Base-by-base conservation (phyloP, 1,139 yeast genomes). In the Lodderomyces parapsilosis region DNA sequence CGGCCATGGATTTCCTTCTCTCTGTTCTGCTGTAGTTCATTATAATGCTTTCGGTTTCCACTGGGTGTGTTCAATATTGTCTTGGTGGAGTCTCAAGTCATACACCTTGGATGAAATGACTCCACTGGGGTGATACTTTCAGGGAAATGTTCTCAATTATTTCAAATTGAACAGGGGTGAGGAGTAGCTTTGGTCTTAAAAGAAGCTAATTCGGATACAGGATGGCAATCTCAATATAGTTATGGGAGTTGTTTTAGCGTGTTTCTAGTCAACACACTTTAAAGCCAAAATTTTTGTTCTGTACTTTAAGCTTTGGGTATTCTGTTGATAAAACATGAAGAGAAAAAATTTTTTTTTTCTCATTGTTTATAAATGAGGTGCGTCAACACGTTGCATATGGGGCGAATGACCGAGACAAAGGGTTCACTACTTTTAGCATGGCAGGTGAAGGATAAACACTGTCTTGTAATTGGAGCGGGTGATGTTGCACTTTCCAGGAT, bases 381-480 rank as follows among this genome's bases (percentile, higher is more conserved):
- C 23, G 33, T 30, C 33, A 30, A 30, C 33, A 30, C 33, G 33
- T 30, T 30, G 33, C 33, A 30, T n/a, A n/a, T 30, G 33, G 33
- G 33, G 33, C 33, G 45, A 27, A 30, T 30, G 33, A 30, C 4
- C 19, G 52, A 50, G 20, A 41, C 71, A 60, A 43, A 66, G 65
- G 85, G 81, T 1, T 83, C 89, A 6, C 66, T 84, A 17, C 69
- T 84, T 48, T 67, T 86, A 11, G 91, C 93, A 6, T 84, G 86
- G 85, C 90, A 84, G 60, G 81, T 86, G 32, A 73, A 73, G 49
- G 66, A 74, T 51, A 79, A 77, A 46, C 86, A 78, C 52, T 87
- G 86, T 20, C 68, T 87, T 19, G 86, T 87, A 1, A 78, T 87
- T 37, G 96, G 96, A 0, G 87, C 85, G 7, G 95, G 96, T 5